Base-by-base conservation (phyloP, 371 early-diverging fungal species). In the Fennellomyces sp. region DNA sequence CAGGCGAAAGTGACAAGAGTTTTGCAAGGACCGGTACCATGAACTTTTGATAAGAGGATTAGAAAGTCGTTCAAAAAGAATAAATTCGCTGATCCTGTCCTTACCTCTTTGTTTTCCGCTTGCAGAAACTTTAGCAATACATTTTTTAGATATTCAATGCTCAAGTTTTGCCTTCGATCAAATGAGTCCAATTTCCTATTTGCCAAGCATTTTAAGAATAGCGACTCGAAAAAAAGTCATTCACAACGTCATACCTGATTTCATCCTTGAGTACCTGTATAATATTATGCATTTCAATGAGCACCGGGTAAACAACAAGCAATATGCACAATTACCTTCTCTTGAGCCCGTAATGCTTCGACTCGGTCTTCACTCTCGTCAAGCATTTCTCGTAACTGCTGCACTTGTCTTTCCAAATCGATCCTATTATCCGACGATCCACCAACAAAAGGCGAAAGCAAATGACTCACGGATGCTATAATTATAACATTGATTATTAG, bases 81-180 rank as follows among this genome's bases (percentile, higher is more conserved):
- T 2, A 25, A 21, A 19, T 15, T 51, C 13, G 8, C 45, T n/a
- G n/a, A n/a, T n/a, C n/a, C n/a, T n/a, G n/a, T n/a, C n/a, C n/a
- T n/a, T 68, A 80, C 80, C 68, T 83, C 83, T 56, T 83, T 79
- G 52, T 86, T 84, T 17, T 78, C 69, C 11, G 83, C 69, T 54
- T 76, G 69, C 19, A 86, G 70, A 52, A 83, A 87, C 53, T 85
- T 85, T 39, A 87, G 72, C 7, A 86, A 64, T 35, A 87, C 85
- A 58, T 87, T 87, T 55, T 87, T 87, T 39, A 87, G 68, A 49
- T 87, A 87, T 56, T 87, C 88, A 11, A 78, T 75, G 58, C 73
- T 87, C 59, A 87, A 63, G 56, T 85, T 80, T 53, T 85, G 85
- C n/a, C 86, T 75, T 49, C 80, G 80, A 49, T 87, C 88, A 19